Evolutionary conservation across 768 basidiomycete genomes (phyloP).

Genomic region (Galerina marginata): DNA sequence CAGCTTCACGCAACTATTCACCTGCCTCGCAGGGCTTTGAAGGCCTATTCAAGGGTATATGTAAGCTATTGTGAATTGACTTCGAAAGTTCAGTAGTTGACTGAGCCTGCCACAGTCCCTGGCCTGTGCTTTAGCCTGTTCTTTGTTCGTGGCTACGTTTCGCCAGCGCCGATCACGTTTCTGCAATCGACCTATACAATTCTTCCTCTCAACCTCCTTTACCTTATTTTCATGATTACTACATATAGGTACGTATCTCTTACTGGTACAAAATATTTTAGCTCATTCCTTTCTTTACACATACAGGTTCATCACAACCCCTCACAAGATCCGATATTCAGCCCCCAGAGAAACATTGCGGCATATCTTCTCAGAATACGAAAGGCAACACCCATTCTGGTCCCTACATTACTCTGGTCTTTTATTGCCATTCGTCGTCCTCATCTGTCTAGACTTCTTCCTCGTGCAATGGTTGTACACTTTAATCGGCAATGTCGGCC

Average conservation of each 20-base stretch:
- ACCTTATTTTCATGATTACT: constrained; percentile 9
- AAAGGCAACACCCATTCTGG: constrained; percentile 9
- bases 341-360: constrained; percentile 11
- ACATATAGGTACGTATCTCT: constrained; percentile 12
- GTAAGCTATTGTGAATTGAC: neutral
- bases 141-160: constrained; percentile 15
- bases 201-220: constrained; percentile 12
- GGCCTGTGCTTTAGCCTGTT: constrained; percentile 4
- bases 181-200: neutral
- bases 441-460: constrained; percentile 8
- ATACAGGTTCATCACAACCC: constrained; percentile 14
- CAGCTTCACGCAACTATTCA: no score
- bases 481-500: neutral
- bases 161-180: constrained; percentile 9
- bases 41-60: constrained; percentile 16
- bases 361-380: constrained; percentile 17
- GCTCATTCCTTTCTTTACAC: neutral
- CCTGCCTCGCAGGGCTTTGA: constrained; percentile 6
- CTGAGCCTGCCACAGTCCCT: constrained; percentile 3
- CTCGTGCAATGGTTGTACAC: neutral
- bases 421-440: constrained; percentile 8
- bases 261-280: neutral
- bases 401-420: constrained; percentile 11
- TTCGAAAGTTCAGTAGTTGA: neutral
- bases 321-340: constrained; percentile 11